Conservation (phyloP, 179 eudicot genomes). For the Amaranthus tricolor region DNA sequence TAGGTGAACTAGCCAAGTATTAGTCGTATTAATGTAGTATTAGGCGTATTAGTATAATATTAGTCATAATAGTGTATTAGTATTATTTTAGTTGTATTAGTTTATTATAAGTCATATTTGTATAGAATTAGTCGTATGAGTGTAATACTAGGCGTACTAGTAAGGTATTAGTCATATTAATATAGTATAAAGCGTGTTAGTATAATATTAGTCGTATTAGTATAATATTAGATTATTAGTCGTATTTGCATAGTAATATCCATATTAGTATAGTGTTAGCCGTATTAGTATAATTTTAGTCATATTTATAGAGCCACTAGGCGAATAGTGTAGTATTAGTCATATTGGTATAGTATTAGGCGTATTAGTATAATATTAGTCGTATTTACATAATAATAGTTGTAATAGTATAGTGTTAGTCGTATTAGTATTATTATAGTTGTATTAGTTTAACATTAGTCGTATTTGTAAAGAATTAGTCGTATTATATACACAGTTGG, state of each 20-base stretch:
- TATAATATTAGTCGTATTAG: no score
- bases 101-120: neutral
- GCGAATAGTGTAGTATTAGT: neutral
- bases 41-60: neutral
- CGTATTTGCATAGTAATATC: neutral
- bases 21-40: no score
- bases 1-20: neutral
- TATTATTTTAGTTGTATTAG: neutral
- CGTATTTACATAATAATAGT: neutral
- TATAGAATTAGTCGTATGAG: no score
- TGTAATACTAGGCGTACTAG: no score
- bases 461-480: neutral
- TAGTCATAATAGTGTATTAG: neutral
- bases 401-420: neutral
- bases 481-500: constrained; percentile 34
- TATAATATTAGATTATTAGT: no score
- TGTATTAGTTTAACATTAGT: neutral
- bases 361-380: neutral
- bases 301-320: neutral
- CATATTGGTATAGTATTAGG: no score
- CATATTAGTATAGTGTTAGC: no score
- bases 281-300: neutral
- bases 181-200: no score
- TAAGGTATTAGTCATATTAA: no score
- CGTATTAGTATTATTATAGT: neutral